Evolutionary conservation across 139 green algal species (phyloP), one percentile per base, ranked within the genome.

Genomic region (Monoraphidium neglectum): DNA sequence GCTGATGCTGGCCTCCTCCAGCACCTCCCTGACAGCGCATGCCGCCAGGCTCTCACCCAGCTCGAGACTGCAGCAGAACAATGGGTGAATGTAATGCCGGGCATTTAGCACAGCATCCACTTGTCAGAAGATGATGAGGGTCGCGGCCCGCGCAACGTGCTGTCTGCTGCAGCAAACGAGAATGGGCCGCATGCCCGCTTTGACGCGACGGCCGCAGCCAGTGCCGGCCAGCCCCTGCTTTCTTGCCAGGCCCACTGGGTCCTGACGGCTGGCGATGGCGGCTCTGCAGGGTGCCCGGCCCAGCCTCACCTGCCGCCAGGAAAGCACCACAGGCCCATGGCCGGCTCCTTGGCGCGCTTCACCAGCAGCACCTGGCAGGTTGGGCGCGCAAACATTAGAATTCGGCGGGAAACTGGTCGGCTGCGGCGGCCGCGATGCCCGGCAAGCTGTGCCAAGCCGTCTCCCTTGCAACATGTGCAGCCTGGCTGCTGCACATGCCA

Each of bases 21-120:
- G 5, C 13, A 87, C 82, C 59, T 92, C 88, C 0, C 88, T 77
- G 26, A 80, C 79, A 18, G 88, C 88, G 57, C 88, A 91, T 3
- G 75, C 60, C 10, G 77, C 86, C 37, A 92, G 21, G 4, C 77
- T 85, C 69, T 92, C 88, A 5, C 88, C 88, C 59, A 85, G 70
- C 70, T 81, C 65, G 32, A 84, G 36, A n/a, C 69, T 80, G 76
- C 72, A 72, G 54, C 69, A 81, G 18, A 75, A 77, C 68, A 24
- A 80, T 37, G 43, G 57, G 10, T 28, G 3, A 23, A 21, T 32
- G 69, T 57, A 8, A 16, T 15, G 56, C 23, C 18, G 53, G 37
- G 49, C 56, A 64, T 33, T 18, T 12, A 10, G 12, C 10, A 40
- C 38, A 15, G 54, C 23, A n/a, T 26, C 16, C 32, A 26, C 4